Conservation (phyloP, 2,329 filamentous ascomycete species). For the Fonsecaea multimorphosa region DNA sequence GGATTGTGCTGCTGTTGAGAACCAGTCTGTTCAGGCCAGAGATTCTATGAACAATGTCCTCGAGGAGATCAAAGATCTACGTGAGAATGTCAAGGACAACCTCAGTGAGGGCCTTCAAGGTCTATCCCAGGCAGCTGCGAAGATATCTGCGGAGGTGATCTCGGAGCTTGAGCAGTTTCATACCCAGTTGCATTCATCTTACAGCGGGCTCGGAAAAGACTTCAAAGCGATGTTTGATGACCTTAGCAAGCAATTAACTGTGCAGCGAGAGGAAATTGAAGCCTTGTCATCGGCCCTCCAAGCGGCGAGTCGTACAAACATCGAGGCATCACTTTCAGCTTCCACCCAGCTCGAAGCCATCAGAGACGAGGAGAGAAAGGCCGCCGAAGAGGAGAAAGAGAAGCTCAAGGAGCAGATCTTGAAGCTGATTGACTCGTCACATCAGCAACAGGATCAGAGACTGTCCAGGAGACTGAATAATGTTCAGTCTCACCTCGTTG, state of each 20-base stretch:
- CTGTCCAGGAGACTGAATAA: constrained; percentile 67
- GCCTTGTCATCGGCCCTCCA: constrained; percentile 74
- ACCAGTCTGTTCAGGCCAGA: constrained; percentile 61
- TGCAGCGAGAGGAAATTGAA: constrained; percentile 79
- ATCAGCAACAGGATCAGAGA: constrained; percentile 74
- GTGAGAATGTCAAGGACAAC: constrained; percentile 83
- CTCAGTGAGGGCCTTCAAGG: constrained; percentile 85
- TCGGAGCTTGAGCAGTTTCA: constrained; percentile 86
- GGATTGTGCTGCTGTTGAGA: constrained; percentile 70
- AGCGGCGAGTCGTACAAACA: constrained; percentile 69
- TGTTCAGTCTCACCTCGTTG: constrained; percentile 69
- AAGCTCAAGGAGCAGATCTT: constrained; percentile 78
- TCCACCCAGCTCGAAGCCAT: constrained; percentile 71
- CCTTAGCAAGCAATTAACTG: constrained; percentile 73
- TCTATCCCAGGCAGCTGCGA: constrained; percentile 81
- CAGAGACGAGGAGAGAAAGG: constrained; percentile 76
- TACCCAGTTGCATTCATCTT: constrained; percentile 79
- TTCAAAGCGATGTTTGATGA: constrained; percentile 87
- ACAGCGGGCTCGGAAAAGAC: constrained; percentile 80
- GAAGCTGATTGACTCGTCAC: constrained; percentile 74
- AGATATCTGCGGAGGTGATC: constrained; percentile 87
- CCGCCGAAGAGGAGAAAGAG: constrained; percentile 74
- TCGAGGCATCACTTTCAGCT: constrained; percentile 71
- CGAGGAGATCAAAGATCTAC: constrained; percentile 87
- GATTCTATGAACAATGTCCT: constrained; percentile 90